Evolutionary conservation across 257 asterid species (phyloP), one percentile per base, ranked within the genome.

Genomic region (Linaria vulgaris): DNA sequence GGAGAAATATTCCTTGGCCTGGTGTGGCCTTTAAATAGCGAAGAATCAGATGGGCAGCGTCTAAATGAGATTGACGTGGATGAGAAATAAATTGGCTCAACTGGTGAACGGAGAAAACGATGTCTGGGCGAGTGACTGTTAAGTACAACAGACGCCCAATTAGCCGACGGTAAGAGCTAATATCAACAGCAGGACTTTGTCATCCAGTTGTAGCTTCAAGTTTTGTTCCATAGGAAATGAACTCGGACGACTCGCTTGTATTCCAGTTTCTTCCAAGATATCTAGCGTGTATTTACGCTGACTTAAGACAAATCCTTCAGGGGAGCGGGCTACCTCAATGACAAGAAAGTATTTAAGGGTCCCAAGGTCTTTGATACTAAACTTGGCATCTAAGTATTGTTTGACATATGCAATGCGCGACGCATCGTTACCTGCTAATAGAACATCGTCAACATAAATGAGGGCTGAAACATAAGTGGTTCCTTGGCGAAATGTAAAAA

Each of bases 361-460:
- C 1, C n/a, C 51, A 5, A 45, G 19, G 14, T 45, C 9, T 17
- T 45, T 13, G 51, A 45, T 45, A 12, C 51, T 45, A 45, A 45
- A 45, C 5, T 6, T 45, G 15, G 15, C 5, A 45, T 45, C 56
- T 1, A 50, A 21, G 24, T 16, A 50, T 2, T 7, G 4, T 12
- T 50, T 50, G 25, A 50, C 24, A 0, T n/a, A 0, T 0, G 12
- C 1, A 4, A 50, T 50, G 3, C 12, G 15, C 0, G 23, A 0
- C 5, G 0, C 24, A 17, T 50, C 27, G 12, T 50, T 50, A 16
- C 56, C 24, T 6, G 23, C 23, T 6, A 50, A 1, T 0, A 50
- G 4, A 3, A 50, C 56, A 50, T 50, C 56, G 12, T 50, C 56
- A n/a, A 50, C 56, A 16, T 50, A 50, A 50, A 50, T 50, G 12